phyloP scores from a whole-genome alignment of 345 rosid species.

The Kandelia obovata region DNA sequence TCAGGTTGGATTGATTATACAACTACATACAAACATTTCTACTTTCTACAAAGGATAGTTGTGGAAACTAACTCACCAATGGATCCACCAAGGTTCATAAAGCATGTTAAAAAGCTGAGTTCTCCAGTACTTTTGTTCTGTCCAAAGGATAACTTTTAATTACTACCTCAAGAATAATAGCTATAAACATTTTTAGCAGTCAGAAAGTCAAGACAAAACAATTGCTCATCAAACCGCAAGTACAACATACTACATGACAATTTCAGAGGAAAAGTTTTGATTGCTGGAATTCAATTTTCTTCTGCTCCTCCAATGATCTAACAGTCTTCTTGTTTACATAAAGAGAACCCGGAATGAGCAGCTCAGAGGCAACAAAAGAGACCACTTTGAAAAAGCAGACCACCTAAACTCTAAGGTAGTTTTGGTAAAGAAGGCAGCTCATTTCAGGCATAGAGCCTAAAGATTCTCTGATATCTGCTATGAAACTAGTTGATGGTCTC shows the following conservation, averaged over 20 bases:
- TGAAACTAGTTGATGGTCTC: neutral
- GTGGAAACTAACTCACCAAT: constrained; percentile 48
- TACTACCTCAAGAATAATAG: neutral
- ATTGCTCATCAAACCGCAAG: neutral
- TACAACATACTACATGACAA: neutral
- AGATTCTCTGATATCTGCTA: neutral
- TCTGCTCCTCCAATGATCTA: neutral
- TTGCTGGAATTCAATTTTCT: neutral
- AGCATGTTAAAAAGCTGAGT: constrained; percentile 86
- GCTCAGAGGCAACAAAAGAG: neutral
- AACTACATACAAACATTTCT: neutral
- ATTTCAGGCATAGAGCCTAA: neutral
- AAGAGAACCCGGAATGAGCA: neutral
- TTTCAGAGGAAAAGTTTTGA: neutral
- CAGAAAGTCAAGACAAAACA: neutral
- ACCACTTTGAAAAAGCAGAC: neutral
- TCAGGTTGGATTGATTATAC: neutral
- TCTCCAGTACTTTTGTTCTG: constrained; percentile 92
- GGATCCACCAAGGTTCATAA: constrained; percentile 73
- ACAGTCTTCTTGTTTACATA: neutral
- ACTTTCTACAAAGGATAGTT: neutral
- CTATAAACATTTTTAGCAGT: neutral
- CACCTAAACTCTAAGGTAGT: neutral
- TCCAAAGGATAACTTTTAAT: constrained; percentile 10
- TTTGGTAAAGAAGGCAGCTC: neutral